phyloP scores from a whole-genome alignment of 2,329 filamentous ascomycete genomes.

The Cadophora malorum region DNA sequence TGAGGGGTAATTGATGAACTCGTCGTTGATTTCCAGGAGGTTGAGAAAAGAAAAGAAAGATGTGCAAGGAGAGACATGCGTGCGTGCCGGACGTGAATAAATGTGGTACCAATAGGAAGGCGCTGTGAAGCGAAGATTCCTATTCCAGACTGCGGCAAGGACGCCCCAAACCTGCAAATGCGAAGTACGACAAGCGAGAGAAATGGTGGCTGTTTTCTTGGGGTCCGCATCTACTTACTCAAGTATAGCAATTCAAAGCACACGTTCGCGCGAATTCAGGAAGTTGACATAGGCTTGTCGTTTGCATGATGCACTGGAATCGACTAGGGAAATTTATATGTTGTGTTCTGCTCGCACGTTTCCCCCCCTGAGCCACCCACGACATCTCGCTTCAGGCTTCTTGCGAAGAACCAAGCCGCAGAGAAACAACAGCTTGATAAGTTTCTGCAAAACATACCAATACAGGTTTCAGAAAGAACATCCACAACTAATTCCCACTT shows the following conservation, averaged over 20 bases:
- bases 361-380: not conserved
- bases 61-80: not conserved
- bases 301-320: not conserved
- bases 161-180: not conserved
- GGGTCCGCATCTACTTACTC: not conserved
- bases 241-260: not conserved
- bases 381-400: slow-evolving; percentile 1
- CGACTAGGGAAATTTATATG: not conserved
- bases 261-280: not conserved
- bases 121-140: not conserved
- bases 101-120: slow-evolving; percentile 16
- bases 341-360: slow-evolving; percentile 2
- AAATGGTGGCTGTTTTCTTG: not conserved
- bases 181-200: not conserved
- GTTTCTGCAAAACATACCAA: too few species aligned
- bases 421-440: not conserved
- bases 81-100: slow-evolving; percentile 3
- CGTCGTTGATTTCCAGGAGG: not conserved
- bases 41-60: not conserved
- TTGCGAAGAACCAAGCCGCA: not conserved
- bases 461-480: too few species aligned
- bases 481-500: not conserved
- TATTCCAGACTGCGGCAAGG: not conserved
- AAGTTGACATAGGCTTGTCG: not conserved
- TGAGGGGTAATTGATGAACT: not conserved